phyloP scores from a whole-genome alignment of 2,329 filamentous ascomycete species.

The Cercospora zeina region DNA sequence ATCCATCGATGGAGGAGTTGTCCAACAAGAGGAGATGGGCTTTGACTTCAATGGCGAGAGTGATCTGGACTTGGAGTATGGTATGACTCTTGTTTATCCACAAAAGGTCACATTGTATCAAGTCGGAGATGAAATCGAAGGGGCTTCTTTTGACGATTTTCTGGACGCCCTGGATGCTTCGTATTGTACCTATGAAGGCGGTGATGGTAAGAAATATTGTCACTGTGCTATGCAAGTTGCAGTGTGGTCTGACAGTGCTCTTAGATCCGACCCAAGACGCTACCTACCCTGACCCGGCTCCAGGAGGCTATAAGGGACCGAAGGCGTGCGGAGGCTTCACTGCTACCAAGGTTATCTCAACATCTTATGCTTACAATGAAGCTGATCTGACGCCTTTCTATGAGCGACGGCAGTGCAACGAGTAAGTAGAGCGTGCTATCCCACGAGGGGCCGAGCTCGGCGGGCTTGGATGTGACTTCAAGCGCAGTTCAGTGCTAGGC shows the following conservation, averaged over 20 bases:
- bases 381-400: conserved; percentile 50
- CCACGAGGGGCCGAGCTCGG: neutral
- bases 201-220: conserved; percentile 24
- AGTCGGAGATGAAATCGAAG: conserved; percentile 40
- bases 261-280: conserved; percentile 43
- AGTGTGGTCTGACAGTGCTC: neutral
- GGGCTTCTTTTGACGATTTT: conserved; percentile 42
- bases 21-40: conserved; percentile 18
- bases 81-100: conserved; percentile 54
- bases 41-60: conserved; percentile 52
- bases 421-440: conserved; percentile 39
- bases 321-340: conserved; percentile 50
- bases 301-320: conserved; percentile 42
- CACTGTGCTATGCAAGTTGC: too few relatives aligned
- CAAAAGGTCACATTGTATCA: conserved; percentile 54
- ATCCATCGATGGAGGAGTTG: conserved; percentile 33
- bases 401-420: conserved; percentile 55
- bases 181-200: conserved; percentile 43
- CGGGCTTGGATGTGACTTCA: too few relatives aligned
- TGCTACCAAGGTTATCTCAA: conserved; percentile 56
- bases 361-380: conserved; percentile 53
- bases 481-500: too few relatives aligned
- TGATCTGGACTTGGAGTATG: conserved; percentile 57
- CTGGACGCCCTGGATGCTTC: conserved; percentile 51
- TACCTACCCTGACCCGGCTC: conserved; percentile 48